Base-by-base conservation (phyloP, 768 basidiomycete genomes). In the Termitomyces sp. region DNA sequence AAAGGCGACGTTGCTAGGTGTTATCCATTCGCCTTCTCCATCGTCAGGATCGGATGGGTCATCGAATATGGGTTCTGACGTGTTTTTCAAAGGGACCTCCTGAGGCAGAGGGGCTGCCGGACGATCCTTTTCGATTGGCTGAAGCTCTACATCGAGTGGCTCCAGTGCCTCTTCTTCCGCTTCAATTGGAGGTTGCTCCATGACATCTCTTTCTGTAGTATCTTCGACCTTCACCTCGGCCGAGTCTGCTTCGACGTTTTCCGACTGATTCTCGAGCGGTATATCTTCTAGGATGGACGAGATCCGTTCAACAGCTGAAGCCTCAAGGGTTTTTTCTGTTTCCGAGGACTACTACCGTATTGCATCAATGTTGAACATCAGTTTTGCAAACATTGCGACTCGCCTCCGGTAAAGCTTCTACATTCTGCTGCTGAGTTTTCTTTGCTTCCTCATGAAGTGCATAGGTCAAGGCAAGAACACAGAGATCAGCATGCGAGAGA, bases 1-100 rank as follows among this genome's bases (percentile, higher is more conserved):
- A 30, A 88, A 66, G 9, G 76, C 81, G 59, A 94, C 87, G 67
- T 97, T 99, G 53, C 80, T 75, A 0, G 92, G 94, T 14, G 94
- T 99, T 70, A 99, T 97, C 97, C 97, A 99, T 68, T 95, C 94
- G 8, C 93, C 94, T 69, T 89, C 90, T 14, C 87, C 90, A 61
- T 92, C 91, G 59, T 92, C 91, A 20, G 81, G 79, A 59, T 87
- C 85, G 0, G 85, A 87, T 1, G 88, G 88, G 68, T 92, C 90
- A 22, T 90, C 90, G 63, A 83, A 91, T 12, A 90, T 62, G 1
- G 79, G 77, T 47, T 63, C 64, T 20, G 57, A 40, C 38, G 71
- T 20, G 3, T 51, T 51, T 50, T 61, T 45, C 40, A 58, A 44
- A 40, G 62, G 30, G 46, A 50, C 48, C 30, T 58, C 57, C n/a